Percentiles rank a stretch among this genome's conserved stretches.
Evolutionary conservation across 176 grass and related monocot genomes (phyloP).

Genomic region (Oryza brachyantha): DNA sequence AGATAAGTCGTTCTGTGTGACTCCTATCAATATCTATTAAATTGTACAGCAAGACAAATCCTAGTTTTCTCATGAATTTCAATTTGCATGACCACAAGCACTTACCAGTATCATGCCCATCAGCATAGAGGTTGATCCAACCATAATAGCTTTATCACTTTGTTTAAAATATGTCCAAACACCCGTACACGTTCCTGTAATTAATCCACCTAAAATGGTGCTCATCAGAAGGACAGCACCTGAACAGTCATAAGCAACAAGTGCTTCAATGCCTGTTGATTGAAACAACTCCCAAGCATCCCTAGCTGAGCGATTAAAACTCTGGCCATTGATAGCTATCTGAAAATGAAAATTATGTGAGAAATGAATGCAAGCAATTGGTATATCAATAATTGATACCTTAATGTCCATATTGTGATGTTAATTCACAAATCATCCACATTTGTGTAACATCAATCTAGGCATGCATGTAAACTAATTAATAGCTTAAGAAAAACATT

Average conservation of each 20-base stretch:
- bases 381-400: neutral
- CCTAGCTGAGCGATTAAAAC: constrained; percentile 88
- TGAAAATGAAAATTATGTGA: constrained; percentile 46
- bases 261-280: constrained; percentile 85
- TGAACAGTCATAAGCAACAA: constrained; percentile 96
- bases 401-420: neutral
- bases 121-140: constrained; percentile 81
- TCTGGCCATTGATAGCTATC: constrained; percentile 87
- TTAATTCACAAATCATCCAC: neutral
- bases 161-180: constrained; percentile 90
- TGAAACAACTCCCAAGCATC: constrained; percentile 99
- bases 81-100: neutral
- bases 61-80: constrained; percentile 14
- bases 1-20: neutral
- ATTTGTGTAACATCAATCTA: constrained; percentile 11
- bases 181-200: constrained; percentile 87
- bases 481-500: neutral
- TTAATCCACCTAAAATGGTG: constrained; percentile 80
- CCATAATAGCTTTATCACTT: constrained; percentile 84
- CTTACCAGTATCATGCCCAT: constrained; percentile 99
- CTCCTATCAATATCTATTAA: neutral
- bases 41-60: neutral
- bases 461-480: neutral
- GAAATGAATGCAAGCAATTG: neutral
- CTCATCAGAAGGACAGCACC: constrained; percentile 96